phyloP scores from a whole-genome alignment of 129 eudicot genomes.

The Pittosporum tobira region DNA sequence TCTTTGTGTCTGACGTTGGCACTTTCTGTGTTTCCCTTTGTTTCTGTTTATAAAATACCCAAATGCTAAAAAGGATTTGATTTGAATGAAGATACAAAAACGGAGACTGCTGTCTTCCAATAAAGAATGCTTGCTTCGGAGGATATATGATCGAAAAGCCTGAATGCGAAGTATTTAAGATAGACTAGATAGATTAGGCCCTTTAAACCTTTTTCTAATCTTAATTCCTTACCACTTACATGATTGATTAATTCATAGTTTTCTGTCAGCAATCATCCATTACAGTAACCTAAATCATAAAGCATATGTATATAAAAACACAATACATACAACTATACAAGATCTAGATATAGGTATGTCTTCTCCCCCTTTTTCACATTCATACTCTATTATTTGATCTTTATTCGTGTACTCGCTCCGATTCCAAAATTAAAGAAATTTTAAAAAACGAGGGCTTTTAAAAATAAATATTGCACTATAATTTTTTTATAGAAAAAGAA shows the following conservation, averaged over 20 bases:
- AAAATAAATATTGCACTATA: too few relatives aligned
- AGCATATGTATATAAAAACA: conserved; percentile 4
- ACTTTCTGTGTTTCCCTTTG: conserved; percentile 44
- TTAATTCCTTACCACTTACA: conserved; percentile 4
- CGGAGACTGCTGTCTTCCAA: conserved; percentile 23
- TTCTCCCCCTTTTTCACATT: too few relatives aligned
- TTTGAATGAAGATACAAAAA: conserved; percentile 33
- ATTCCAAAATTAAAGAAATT: too few relatives aligned
- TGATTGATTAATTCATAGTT: conserved; percentile 3
- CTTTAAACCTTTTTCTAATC: conserved; percentile 15
- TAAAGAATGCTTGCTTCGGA: conserved; percentile 14
- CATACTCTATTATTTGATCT: conserved; percentile 16
- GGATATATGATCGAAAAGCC: conserved; percentile 22
- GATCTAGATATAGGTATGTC: too few relatives aligned
- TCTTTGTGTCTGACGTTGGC: conserved; percentile 16
- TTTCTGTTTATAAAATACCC: conserved; percentile 62
- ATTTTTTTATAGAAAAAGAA: too few relatives aligned
- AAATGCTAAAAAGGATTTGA: conserved; percentile 47
- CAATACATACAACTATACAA: too few relatives aligned
- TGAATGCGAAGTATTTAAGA: conserved; percentile 20
- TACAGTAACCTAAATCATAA: too few relatives aligned
- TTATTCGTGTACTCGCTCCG: too few relatives aligned
- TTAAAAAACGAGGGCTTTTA: too few relatives aligned
- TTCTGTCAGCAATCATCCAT: background rate
- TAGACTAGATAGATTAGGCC: conserved; percentile 10